Percentiles rank a stretch among this genome's conserved stretches.
These are phyloP conservation scores for Phytophthora melonis DNA, from an alignment of 352 stramenopile genomes.

Conservation along the genomic window DNA sequence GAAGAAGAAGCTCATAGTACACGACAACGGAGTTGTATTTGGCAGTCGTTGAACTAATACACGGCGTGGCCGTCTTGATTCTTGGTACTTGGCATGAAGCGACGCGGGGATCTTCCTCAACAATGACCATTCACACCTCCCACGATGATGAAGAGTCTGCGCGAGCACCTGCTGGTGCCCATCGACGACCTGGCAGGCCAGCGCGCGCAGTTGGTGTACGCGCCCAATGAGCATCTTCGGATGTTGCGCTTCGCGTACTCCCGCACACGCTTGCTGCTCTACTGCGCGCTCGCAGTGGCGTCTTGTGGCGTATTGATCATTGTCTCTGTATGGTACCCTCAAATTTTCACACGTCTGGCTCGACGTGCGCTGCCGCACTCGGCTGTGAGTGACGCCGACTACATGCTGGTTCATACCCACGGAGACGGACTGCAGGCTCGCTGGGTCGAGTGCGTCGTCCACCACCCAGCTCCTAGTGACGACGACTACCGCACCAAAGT, in stretches of 20 bases:
- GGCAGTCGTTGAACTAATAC: too few species aligned
- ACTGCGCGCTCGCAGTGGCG: slow-evolving; percentile 37
- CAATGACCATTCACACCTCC: too few species aligned
- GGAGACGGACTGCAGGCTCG: slow-evolving; percentile 47
- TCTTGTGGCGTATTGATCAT: slow-evolving; percentile 46
- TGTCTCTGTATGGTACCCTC: slow-evolving; percentile 67
- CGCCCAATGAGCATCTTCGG: slow-evolving; percentile 45
- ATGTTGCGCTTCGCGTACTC: slow-evolving; percentile 57
- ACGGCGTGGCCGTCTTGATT: too few species aligned
- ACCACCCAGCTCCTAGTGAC: slow-evolving; percentile 27
- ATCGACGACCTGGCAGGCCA: slow-evolving; percentile 50
- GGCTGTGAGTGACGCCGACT: slow-evolving; percentile 50
- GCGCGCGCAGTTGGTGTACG: slow-evolving; percentile 53
- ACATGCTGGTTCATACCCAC: slow-evolving; percentile 54
- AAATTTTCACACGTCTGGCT: slow-evolving; percentile 67
- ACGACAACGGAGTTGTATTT: not conserved
- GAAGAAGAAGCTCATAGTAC: not conserved
- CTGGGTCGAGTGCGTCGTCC: slow-evolving; percentile 52
- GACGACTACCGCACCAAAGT: slow-evolving; percentile 38
- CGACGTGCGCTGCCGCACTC: slow-evolving; percentile 36
- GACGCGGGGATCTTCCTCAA: slow-evolving; percentile 3
- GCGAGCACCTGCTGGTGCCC: slow-evolving; percentile 57
- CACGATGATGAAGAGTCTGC: slow-evolving; percentile 45
- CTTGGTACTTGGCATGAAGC: not conserved
- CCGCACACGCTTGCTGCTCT: slow-evolving; percentile 42